Percentiles rank a stretch among this genome's conserved stretches.
Evolutionary conservation across 2,329 filamentous ascomycete genomes (phyloP).

Genomic region (Sordariomycetes sp.): DNA sequence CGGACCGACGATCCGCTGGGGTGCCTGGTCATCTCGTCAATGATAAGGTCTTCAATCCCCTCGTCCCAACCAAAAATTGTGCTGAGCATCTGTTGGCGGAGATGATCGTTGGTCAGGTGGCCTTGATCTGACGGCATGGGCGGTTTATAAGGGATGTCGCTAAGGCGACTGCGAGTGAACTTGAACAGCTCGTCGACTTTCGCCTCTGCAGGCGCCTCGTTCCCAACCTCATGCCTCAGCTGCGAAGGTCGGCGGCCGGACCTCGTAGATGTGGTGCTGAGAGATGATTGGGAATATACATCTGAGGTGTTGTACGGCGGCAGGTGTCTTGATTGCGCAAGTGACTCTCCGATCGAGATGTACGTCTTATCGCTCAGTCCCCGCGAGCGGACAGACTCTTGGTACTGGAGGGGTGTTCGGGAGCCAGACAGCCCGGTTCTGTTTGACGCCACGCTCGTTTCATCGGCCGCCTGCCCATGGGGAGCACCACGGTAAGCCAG

Average conservation of each 20-base stretch:
- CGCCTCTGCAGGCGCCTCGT: constrained; percentile 19
- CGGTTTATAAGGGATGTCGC: constrained; percentile 72
- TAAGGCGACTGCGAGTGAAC: constrained; percentile 68
- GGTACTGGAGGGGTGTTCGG: constrained; percentile 36
- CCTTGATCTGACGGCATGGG: constrained; percentile 46
- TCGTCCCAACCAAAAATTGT: constrained; percentile 93
- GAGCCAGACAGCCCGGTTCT: constrained; percentile 53
- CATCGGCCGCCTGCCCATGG: not conserved
- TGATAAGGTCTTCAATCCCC: constrained; percentile 69
- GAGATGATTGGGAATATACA: constrained; percentile 43
- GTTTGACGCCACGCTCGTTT: constrained; percentile 53
- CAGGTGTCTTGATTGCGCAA: constrained; percentile 24
- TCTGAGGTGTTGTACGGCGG: constrained; percentile 29
- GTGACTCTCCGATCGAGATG: constrained; percentile 54
- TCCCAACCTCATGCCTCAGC: constrained; percentile 70
- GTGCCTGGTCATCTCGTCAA: constrained; percentile 74
- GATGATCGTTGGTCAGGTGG: constrained; percentile 63
- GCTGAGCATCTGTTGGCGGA: constrained; percentile 82
- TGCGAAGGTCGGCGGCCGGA: constrained; percentile 49
- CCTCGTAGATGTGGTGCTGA: constrained; percentile 37
- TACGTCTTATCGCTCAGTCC: constrained; percentile 54
- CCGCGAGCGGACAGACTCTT: constrained; percentile 39
- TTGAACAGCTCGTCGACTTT: constrained; percentile 72
- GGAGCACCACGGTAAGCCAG: not conserved
- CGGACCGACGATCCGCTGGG: constrained; percentile 62